Conservation (phyloP, 306 rosid genomes). For the barrel medic (Medicago truncatula) region DNA sequence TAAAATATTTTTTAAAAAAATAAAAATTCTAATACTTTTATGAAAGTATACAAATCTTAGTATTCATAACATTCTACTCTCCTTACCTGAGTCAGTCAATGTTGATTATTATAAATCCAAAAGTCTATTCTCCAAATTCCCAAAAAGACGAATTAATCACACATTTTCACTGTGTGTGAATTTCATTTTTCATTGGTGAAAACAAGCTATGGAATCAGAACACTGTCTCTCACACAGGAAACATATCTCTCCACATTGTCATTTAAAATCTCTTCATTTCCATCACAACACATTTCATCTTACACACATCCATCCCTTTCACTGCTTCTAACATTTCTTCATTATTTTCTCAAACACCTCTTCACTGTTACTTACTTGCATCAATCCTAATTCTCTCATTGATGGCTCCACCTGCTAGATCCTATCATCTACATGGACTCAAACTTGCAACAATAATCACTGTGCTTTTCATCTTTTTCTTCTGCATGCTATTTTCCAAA, state of each 20-base stretch:
- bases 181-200: slow-evolving; percentile 51
- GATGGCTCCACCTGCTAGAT: slow-evolving; percentile 56
- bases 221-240: slow-evolving; percentile 62
- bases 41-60: too few species aligned
- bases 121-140: slow-evolving; percentile 57
- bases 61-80: too few species aligned
- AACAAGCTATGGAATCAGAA: slow-evolving; percentile 53
- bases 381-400: slow-evolving; percentile 30
- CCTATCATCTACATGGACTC: slow-evolving; percentile 49
- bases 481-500: slow-evolving; percentile 55
- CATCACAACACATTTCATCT: slow-evolving; percentile 27
- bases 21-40: too few species aligned
- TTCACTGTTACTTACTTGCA: slow-evolving; percentile 55
- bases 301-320: neutral
- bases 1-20: too few species aligned
- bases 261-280: slow-evolving; percentile 28
- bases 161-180: slow-evolving; percentile 41
- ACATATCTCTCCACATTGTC: slow-evolving; percentile 53
- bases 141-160: slow-evolving; percentile 39
- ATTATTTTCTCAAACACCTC: slow-evolving; percentile 32
- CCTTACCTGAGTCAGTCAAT: slow-evolving; percentile 6
- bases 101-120: slow-evolving; percentile 40
- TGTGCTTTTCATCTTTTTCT: slow-evolving; percentile 66
- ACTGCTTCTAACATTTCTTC: neutral
- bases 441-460: slow-evolving; percentile 48